Conservation (phyloP, 2,329 filamentous ascomycete species). For the Colletotrichum sp. region DNA sequence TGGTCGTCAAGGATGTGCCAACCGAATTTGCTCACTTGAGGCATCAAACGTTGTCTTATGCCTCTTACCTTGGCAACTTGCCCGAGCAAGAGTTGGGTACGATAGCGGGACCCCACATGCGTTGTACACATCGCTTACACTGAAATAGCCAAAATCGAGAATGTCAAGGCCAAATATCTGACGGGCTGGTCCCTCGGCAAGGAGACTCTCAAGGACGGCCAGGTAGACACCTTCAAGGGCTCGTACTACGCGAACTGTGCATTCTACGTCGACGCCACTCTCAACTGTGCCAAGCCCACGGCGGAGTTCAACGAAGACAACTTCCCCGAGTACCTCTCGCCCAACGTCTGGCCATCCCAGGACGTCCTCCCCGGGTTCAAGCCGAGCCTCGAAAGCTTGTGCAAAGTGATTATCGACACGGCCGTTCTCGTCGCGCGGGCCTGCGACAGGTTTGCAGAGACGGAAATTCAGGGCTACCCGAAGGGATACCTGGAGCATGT, state of each 20-base stretch:
- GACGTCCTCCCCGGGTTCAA: slow-evolving; percentile 76
- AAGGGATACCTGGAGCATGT: slow-evolving; percentile 83
- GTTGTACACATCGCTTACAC: slow-evolving; percentile 9
- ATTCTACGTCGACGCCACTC: slow-evolving; percentile 69
- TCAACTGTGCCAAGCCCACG: slow-evolving; percentile 67
- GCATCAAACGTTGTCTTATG: slow-evolving; percentile 78
- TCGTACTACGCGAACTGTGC: slow-evolving; percentile 86
- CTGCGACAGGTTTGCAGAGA: slow-evolving; percentile 83
- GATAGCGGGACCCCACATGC: slow-evolving; percentile 21
- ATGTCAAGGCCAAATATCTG: slow-evolving; percentile 65
- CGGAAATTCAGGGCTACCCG: slow-evolving; percentile 79
- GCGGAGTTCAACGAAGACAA: slow-evolving; percentile 60
- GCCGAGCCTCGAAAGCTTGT: slow-evolving; percentile 74
- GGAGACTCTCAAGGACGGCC: slow-evolving; percentile 78
- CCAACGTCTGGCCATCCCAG: slow-evolving; percentile 85
- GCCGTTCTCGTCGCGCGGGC: slow-evolving; percentile 88
- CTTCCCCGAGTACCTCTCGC: slow-evolving; percentile 86
- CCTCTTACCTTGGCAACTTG: slow-evolving; percentile 87
- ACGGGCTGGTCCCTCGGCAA: slow-evolving; percentile 83
- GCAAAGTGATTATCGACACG: slow-evolving; percentile 84
- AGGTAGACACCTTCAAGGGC: slow-evolving; percentile 80
- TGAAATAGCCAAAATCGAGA: slow-evolving; percentile 57
- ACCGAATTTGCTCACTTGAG: slow-evolving; percentile 73
- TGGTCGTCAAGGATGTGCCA: slow-evolving; percentile 89
- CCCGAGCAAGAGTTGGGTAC: slow-evolving; percentile 72